These are phyloP conservation scores for Syzygium syzygioides DNA, from an alignment of 441 rosid genomes.

Conservation along the genomic window DNA sequence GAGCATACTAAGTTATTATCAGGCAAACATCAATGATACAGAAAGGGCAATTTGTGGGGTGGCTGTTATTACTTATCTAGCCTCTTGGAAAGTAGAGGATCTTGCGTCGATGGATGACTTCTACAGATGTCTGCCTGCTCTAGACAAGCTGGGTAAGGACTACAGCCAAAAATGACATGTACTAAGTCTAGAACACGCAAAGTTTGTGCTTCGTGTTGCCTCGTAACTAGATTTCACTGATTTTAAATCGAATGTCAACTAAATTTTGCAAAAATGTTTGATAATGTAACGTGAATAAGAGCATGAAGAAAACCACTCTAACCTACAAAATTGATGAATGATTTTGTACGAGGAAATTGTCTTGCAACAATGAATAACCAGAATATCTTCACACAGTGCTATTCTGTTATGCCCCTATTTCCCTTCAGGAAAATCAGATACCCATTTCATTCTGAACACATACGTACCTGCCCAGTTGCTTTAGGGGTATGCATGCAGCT, in stretches of 20 bases:
- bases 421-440: background rate
- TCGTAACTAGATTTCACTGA: background rate
- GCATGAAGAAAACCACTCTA: background rate
- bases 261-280: background rate
- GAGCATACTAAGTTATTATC: background rate
- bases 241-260: background rate
- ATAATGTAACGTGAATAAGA: background rate
- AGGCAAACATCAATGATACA: background rate
- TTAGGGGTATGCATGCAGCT: background rate
- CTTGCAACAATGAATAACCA: background rate
- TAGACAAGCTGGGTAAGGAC: conserved; percentile 34
- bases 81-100: conserved; percentile 17
- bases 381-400: background rate
- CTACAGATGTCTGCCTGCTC: conserved; percentile 35
- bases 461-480: background rate
- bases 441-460: background rate
- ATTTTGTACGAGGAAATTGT: background rate
- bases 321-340: background rate
- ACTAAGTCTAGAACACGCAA: accelerated
- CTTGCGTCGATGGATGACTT: conserved; percentile 21
- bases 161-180: background rate
- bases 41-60: conserved; percentile 24
- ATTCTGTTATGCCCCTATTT: background rate
- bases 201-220: background rate
- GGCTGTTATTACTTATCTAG: conserved; percentile 33